Evolutionary conservation across 768 basidiomycete species (phyloP), one percentile per base, ranked within the genome.

Genomic region (Brasilioporus rufonigricans): DNA sequence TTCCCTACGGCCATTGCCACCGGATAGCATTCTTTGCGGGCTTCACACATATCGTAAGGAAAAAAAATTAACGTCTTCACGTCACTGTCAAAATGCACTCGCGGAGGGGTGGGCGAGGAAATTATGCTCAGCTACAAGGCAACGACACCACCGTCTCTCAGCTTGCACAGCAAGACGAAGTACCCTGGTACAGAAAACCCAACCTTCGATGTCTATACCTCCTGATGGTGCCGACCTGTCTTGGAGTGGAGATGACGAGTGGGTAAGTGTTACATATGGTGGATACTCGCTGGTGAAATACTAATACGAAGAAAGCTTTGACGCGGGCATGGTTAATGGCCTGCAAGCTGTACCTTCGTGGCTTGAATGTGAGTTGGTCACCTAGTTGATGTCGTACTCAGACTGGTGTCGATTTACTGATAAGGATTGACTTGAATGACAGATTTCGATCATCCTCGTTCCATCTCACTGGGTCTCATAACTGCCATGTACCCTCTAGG

Each of bases 121-220:
- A 26, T 32, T 26, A 44, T 36, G 16, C n/a, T 19, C 57, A 39
- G 9, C 35, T 33, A 21, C 52, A 54, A 19, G 53, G 18, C 11
- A 39, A 50, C 16, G 50, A 63, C 16, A 16, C 44, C 10, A 33
- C 50, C 32, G 63, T 68, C 41, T 65, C 64, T 32, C 54, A 29
- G 21, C 63, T 66, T 19, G 61, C 48, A 14, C n/a, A 60, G 16
- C 71, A 77, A 50, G 84, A 87, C 65, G 72, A 71, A 36, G 74
- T 73, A 7, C 80, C 83, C 38, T 87, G 85, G 85, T 85, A 85
- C 65, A 65, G 62, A 57, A 87, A 86, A 59, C 82, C 74, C 2
- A 86, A 86, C 58, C 69, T 87, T 55, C 71, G 83, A 21, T 33
- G 74, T 23, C 58, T 85, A 40, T 86, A 86, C 66, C 53, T 86